phyloP scores from a whole-genome alignment of 106 monocot species.

The Amphibolis antarctica region DNA sequence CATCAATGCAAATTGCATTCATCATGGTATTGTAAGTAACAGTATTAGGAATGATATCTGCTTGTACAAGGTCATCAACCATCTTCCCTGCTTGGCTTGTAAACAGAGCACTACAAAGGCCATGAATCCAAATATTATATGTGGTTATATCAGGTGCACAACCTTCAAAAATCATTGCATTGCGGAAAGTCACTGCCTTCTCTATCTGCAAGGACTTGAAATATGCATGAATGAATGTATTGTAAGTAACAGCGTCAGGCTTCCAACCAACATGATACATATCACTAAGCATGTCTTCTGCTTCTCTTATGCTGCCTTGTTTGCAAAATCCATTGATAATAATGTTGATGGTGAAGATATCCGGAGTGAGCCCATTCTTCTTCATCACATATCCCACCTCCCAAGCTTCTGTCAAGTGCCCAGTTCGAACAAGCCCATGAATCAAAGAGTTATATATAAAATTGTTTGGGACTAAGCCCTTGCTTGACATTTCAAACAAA shows the following conservation, averaged over 20 bases:
- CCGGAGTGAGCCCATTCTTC: conserved; percentile 49
- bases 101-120: conserved; percentile 39
- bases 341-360: conserved; percentile 86
- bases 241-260: conserved; percentile 71
- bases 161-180: conserved; percentile 43
- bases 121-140: conserved; percentile 83
- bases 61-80: conserved; percentile 43
- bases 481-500: conserved; percentile 51
- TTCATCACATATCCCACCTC: conserved; percentile 53
- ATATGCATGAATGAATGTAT: conserved; percentile 60
- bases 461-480: conserved; percentile 73
- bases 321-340: conserved; percentile 61
- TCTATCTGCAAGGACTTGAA: conserved; percentile 34
- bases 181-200: conserved; percentile 30
- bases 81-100: conserved; percentile 44
- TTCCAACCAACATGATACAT: conserved; percentile 32
- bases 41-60: conserved; percentile 48
- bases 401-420: conserved; percentile 48
- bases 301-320: conserved; percentile 29
- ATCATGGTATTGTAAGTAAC: conserved; percentile 84
- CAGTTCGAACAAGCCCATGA: conserved; percentile 39
- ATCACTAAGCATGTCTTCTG: conserved; percentile 22
- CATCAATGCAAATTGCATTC: conserved; percentile 65
- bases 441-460: conserved; percentile 81
- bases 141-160: conserved; percentile 78